Evolutionary conservation across 441 rosid genomes (phyloP).

Genomic region (Pelargonium fulgidum): DNA sequence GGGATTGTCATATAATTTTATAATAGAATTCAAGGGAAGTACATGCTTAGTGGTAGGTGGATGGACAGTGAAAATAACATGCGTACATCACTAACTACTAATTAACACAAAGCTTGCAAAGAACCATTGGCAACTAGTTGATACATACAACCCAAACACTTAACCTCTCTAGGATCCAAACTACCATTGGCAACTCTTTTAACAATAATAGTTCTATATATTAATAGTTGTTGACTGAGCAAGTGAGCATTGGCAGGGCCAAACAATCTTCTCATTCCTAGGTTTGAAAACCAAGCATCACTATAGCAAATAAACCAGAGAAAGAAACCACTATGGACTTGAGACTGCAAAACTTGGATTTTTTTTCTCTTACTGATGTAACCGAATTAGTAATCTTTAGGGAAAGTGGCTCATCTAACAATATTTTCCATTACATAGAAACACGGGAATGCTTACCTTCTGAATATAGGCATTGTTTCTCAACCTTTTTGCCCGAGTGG

Average conservation of each 20-base stretch:
- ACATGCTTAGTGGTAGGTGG: neutral
- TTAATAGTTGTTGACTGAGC: neutral
- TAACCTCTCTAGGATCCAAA: neutral
- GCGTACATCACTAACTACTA: neutral
- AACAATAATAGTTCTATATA: neutral
- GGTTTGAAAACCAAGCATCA: neutral
- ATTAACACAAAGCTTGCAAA: no score
- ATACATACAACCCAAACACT: neutral
- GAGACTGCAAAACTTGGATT: neutral
- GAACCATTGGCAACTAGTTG: neutral
- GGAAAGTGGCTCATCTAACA: constrained; percentile 3
- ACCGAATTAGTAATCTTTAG: neutral
- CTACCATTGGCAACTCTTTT: neutral
- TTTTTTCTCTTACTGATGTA: neutral
- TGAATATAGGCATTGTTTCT: constrained; percentile 41
- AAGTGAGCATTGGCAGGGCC: neutral
- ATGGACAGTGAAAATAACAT: neutral
- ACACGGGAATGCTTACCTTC: constrained; percentile 37
- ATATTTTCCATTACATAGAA: neutral
- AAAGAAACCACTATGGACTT: neutral
- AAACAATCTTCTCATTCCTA: neutral
- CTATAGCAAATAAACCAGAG: neutral
- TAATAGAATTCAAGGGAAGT: neutral
- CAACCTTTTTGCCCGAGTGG: constrained; percentile 32
- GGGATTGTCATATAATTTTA: neutral